Evolutionary conservation across 768 basidiomycete species (phyloP).

Genomic region (Amanita rimosa): DNA sequence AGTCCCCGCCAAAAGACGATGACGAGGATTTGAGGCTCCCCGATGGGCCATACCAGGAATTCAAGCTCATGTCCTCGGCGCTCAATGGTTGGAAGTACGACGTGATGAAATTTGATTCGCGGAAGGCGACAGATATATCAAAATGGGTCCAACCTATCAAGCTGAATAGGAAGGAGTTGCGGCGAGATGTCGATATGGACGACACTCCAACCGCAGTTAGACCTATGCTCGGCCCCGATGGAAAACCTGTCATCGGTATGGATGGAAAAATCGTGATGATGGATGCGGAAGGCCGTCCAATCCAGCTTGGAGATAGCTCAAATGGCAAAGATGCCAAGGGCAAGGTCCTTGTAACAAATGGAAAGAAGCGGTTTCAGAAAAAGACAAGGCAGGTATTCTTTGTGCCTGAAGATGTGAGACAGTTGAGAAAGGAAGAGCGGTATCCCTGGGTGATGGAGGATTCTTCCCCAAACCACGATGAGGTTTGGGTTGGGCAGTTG

Average conservation of each 20-base stretch:
- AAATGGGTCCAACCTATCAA: constrained; percentile 69
- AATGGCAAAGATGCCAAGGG: constrained; percentile 27
- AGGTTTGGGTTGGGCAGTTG: constrained; percentile 75
- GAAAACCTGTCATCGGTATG: constrained; percentile 69
- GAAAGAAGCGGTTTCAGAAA: constrained; percentile 71
- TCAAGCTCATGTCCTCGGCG: constrained; percentile 65
- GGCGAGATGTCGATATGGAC: constrained; percentile 30
- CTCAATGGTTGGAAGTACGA: constrained; percentile 88
- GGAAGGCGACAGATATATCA: constrained; percentile 58
- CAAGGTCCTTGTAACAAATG: constrained; percentile 27
- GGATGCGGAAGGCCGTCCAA: constrained; percentile 66
- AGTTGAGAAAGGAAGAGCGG: constrained; percentile 75
- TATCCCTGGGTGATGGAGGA: constrained; percentile 94
- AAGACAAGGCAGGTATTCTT: constrained; percentile 77
- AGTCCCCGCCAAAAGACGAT: constrained; percentile 30
- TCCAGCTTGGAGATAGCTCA: constrained; percentile 26
- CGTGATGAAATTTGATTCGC: constrained; percentile 83
- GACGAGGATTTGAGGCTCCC: constrained; percentile 48
- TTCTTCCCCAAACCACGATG: constrained; percentile 39
- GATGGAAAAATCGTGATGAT: constrained; percentile 78
- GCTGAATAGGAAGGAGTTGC: constrained; percentile 77
- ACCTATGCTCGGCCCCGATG: constrained; percentile 75
- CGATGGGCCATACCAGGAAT: constrained; percentile 63
- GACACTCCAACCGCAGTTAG: constrained; percentile 40
- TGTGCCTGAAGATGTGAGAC: constrained; percentile 66